phyloP scores from a whole-genome alignment of 495 filamentous ascomycete genomes.

The Lichenothelia convexa region DNA sequence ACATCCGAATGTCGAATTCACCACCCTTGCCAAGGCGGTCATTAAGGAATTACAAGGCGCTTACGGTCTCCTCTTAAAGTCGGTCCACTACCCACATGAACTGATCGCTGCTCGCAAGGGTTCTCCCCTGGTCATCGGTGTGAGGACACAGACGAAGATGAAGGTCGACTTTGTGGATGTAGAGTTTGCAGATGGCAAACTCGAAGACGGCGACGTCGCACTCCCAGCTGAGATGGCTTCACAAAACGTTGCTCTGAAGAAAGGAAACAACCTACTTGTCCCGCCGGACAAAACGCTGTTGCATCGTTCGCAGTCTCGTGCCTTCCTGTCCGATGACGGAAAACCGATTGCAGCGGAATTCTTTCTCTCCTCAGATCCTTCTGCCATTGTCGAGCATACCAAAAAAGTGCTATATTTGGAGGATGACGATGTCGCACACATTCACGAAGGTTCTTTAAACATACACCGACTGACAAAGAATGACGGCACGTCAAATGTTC shows the following conservation, averaged over 20 bases:
- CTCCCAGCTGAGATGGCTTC: slow-evolving; percentile 88
- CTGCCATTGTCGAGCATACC: slow-evolving; percentile 96
- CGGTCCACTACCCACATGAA: slow-evolving; percentile 95
- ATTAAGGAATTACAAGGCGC: slow-evolving; percentile 97
- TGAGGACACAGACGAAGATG: slow-evolving; percentile 93
- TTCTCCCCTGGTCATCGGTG: slow-evolving; percentile 88
- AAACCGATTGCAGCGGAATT: slow-evolving; percentile 96
- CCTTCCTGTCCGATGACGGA: slow-evolving; percentile 96
- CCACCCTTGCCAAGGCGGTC: slow-evolving; percentile 85
- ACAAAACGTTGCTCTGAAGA: slow-evolving; percentile 92
- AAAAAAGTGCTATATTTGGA: slow-evolving; percentile 99
- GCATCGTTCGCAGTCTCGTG: slow-evolving; percentile 92
- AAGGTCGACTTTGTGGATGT: slow-evolving; percentile 99
- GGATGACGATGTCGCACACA: slow-evolving; percentile 98
- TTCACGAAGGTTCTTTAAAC: slow-evolving; percentile 95
- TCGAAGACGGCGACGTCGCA: slow-evolving; percentile 59
- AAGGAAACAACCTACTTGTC: slow-evolving; percentile 54
- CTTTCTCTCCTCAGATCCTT: slow-evolving; percentile 95
- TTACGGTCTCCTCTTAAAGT: slow-evolving; percentile 91
- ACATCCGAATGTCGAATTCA: slow-evolving; percentile 88
- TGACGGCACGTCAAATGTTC: slow-evolving; percentile 90
- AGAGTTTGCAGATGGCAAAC: slow-evolving; percentile 77
- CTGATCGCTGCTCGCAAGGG: slow-evolving; percentile 96
- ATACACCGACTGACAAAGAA: slow-evolving; percentile 95
- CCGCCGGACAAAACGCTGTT: slow-evolving; percentile 91